Evolutionary conservation across 163 green algal species (phyloP), one percentile per base, ranked within the genome.

Genomic region (Smithsoniella earleae): DNA sequence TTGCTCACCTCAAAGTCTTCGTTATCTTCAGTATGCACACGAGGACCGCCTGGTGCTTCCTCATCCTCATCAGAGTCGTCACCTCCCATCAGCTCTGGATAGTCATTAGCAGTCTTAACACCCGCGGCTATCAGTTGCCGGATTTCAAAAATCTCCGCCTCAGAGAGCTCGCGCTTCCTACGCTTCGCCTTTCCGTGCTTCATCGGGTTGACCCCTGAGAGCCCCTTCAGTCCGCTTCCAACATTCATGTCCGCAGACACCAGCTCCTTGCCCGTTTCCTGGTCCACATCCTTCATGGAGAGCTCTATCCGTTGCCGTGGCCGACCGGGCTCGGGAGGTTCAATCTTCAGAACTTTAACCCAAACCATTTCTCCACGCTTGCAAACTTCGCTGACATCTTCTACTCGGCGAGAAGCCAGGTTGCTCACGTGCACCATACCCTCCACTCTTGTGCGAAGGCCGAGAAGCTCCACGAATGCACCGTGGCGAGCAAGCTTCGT

Each of bases 251-350:
- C 44, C 28, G 49, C 10, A 46, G 89, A 86, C 49, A 92, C 75
- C 74, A 97, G 75, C 73, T 97, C 91, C 63, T 85, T 34, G 2
- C 91, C 90, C 3, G 87, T 96, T 1, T 79, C 78, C 75, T 99
- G 94, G 86, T 99, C 91, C 46, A 97, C 94, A 73, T 98, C 93
- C 0, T 86, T 78, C 86, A 98, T 96, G 66, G 79, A 89, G 20
- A 98, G 83, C 1, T 82, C 83, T 27, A 98, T 77, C 3, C 90
- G 86, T 83, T 72, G 10, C 82, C 81, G n/a, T 72, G 63, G 58
- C 76, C 63, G 30, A 40, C 66, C 38, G 6, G 31, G n/a, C 52
- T 54, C 43, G 13, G 55, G 73, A 0, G 54, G 74, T 13, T 79
- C 73, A 36, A 84, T 82, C 31, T 76, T 86, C 13, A 97, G 81